Conservation (phyloP, 129 eudicot genomes). For the Erigeron canadensis region DNA sequence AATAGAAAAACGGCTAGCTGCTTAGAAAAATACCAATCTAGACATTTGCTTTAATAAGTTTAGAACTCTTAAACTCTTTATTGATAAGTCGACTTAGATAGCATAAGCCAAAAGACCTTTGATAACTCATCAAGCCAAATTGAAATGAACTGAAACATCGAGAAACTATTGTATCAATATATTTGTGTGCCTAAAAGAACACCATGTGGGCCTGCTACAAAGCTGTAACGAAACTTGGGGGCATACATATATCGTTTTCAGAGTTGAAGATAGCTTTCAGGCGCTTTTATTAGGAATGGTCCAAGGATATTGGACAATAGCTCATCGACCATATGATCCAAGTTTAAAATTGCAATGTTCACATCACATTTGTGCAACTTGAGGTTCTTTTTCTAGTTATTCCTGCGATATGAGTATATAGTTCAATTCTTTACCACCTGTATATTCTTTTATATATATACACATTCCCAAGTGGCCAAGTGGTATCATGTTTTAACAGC, state of each 20-base stretch:
- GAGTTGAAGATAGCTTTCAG: conserved; percentile 1
- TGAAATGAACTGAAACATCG: too few relatives aligned
- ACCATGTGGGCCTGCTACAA: background rate
- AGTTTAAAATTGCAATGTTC: conserved; percentile 13
- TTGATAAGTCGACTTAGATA: too few relatives aligned
- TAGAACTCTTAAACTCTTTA: too few relatives aligned
- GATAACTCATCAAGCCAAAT: too few relatives aligned
- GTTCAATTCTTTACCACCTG: background rate
- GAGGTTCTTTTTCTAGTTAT: conserved; percentile 14
- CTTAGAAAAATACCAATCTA: too few relatives aligned
- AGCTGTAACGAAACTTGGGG: conserved; percentile 4
- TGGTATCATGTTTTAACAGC: too few relatives aligned
- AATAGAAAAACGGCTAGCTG: too few relatives aligned
- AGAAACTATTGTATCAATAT: too few relatives aligned
- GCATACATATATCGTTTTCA: background rate
- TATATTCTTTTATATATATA: too few relatives aligned
- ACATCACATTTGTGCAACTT: conserved; percentile 20
- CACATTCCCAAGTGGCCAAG: conserved; percentile 16
- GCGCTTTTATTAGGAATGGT: conserved; percentile 23
- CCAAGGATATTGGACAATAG: conserved; percentile 6
- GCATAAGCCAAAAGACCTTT: too few relatives aligned
- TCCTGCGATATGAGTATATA: conserved; percentile 8
- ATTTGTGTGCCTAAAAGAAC: background rate
- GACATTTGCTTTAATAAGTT: too few relatives aligned
- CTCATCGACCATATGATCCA: background rate